Conservation (phyloP, 805 yeast species). For the Grigorovia humatica region DNA sequence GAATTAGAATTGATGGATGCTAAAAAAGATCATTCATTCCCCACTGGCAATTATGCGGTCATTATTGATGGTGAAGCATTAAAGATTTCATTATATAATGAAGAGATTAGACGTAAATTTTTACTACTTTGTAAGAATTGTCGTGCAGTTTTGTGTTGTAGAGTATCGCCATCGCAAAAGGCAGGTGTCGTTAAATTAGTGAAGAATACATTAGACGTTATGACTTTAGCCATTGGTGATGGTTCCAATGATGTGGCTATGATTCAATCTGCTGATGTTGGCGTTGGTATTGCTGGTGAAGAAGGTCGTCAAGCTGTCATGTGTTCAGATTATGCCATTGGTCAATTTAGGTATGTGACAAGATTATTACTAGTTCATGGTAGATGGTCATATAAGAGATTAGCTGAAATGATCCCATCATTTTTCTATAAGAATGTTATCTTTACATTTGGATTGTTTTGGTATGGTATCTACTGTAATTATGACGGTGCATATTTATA, state of each 20-base stretch:
- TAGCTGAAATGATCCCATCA: conserved; percentile 74
- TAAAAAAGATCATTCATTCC: conserved; percentile 51
- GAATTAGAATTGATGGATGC: conserved; percentile 46
- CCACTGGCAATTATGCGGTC: conserved; percentile 56
- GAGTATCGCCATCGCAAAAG: conserved; percentile 83
- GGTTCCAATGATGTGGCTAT: conserved; percentile 86
- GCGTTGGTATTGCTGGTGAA: conserved; percentile 87
- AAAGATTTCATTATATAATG: conserved; percentile 38
- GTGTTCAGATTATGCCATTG: conserved; percentile 81
- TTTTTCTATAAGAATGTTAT: conserved; percentile 74
- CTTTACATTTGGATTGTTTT: conserved; percentile 62
- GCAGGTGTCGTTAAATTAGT: conserved; percentile 75
- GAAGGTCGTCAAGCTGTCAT: conserved; percentile 85
- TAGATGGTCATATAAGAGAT: conserved; percentile 75
- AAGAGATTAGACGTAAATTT: conserved; percentile 44
- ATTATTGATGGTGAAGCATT: conserved; percentile 77
- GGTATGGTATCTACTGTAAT: conserved; percentile 67
- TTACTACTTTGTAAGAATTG: conserved; percentile 68
- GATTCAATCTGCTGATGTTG: conserved; percentile 83
- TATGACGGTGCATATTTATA: conserved; percentile 74
- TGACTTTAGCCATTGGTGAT: conserved; percentile 83
- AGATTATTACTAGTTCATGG: conserved; percentile 69
- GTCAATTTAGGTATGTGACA: conserved; percentile 66
- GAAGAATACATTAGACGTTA: conserved; percentile 62
- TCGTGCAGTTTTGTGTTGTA: conserved; percentile 72